Evolutionary conservation across 2,329 filamentous ascomycete species (phyloP).

Genomic region (Lithohypha guttulata): DNA sequence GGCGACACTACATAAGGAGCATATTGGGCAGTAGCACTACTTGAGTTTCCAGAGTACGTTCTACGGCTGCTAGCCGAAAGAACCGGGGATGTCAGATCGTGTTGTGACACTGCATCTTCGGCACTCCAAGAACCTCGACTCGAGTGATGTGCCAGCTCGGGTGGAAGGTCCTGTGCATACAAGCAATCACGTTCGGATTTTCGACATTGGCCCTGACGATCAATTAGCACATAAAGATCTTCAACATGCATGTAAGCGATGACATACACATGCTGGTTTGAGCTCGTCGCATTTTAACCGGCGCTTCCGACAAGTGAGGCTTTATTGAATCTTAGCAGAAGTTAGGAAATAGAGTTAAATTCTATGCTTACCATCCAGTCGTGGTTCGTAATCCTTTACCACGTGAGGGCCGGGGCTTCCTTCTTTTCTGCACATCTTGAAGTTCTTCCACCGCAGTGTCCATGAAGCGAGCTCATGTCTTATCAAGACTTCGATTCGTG

Average conservation of each 20-base stretch:
- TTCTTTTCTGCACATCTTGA: conserved; percentile 2
- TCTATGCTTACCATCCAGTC: conserved; percentile 7
- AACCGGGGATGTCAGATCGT: not conserved
- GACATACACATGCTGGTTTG: conserved; percentile 5
- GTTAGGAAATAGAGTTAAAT: too few relatives aligned
- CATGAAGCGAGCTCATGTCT: conserved; percentile 1
- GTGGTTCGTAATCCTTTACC: conserved; percentile 7
- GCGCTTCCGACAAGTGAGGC: conserved; percentile 9
- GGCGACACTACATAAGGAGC: not conserved
- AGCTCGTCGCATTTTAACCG: conserved; percentile 9
- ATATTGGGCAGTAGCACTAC: not conserved
- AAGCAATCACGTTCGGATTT: conserved; percentile 5
- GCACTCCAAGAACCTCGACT: not conserved
- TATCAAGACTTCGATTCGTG: too few relatives aligned
- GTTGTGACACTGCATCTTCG: not conserved
- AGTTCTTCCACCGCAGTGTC: conserved; percentile 1
- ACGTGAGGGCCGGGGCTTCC: conserved; percentile 8
- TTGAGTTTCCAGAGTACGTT: not conserved
- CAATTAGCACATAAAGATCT: too few relatives aligned
- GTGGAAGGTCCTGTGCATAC: not conserved
- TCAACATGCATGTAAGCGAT: too few relatives aligned
- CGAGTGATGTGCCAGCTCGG: not conserved
- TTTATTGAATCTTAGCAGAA: not conserved
- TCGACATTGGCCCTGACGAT: conserved; percentile 3
- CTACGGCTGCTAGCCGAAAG: not conserved